Conservation (phyloP, 805 yeast species). For the Monosporozyma yasuniensis region DNA sequence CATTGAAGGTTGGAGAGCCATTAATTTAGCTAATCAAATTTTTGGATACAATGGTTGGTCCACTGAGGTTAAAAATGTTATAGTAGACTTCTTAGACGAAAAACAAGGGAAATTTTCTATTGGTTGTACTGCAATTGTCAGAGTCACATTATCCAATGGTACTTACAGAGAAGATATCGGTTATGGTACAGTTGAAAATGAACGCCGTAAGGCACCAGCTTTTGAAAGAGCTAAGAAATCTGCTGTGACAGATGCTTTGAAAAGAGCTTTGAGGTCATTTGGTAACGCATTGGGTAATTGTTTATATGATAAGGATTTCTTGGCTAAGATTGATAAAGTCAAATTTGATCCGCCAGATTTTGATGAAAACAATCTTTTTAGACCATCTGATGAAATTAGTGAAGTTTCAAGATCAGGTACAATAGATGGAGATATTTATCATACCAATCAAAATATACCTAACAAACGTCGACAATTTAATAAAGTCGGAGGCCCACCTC, state of each 20-base stretch:
- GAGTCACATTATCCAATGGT: constrained; percentile 69
- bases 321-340: constrained; percentile 37
- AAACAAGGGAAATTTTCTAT: constrained; percentile 48
- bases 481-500: constrained; percentile 7
- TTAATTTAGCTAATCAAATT: constrained; percentile 68
- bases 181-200: constrained; percentile 74
- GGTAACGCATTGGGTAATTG: constrained; percentile 82
- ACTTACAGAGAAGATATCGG: constrained; percentile 78
- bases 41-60: constrained; percentile 83
- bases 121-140: constrained; percentile 64
- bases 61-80: constrained; percentile 56
- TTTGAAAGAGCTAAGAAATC: constrained; percentile 80
- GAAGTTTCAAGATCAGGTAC: constrained; percentile 26
- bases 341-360: constrained; percentile 39
- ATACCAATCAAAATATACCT: background rate
- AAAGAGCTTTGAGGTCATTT: constrained; percentile 68
- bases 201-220: constrained; percentile 61
- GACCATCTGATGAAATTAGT: constrained; percentile 30
- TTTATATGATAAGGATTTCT: constrained; percentile 64
- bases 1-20: constrained; percentile 78
- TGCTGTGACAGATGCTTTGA: constrained; percentile 75
- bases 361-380: constrained; percentile 35
- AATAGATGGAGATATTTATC: constrained; percentile 8
- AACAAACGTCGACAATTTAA: constrained; percentile 20
- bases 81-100: constrained; percentile 64